phyloP scores from a whole-genome alignment of 2,329 filamentous ascomycete species.

The Colletotrichum australisinense region DNA sequence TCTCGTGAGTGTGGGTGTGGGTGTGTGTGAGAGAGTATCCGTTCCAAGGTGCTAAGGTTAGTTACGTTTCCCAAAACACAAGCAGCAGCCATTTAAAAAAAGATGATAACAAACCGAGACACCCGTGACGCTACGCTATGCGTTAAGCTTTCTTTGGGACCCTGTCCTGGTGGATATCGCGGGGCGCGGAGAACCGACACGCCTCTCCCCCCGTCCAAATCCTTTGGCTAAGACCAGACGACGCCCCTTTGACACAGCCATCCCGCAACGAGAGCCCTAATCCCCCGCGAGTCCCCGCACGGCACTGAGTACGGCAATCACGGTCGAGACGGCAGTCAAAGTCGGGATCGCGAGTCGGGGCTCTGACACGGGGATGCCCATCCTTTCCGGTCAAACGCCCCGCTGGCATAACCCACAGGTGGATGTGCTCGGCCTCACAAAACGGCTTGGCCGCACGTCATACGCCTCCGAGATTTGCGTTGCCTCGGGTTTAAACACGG shows the following conservation, averaged over 20 bases:
- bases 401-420: not conserved
- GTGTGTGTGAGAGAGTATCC: too few species aligned
- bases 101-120: conserved; percentile 4
- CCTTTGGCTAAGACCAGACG: not conserved
- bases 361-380: not conserved
- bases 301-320: conserved; percentile 28
- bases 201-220: not conserved
- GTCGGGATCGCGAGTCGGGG: conserved; percentile 26
- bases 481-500: not conserved
- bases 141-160: conserved; percentile 18
- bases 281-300: conserved; percentile 11
- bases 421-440: not conserved
- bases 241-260: not conserved
- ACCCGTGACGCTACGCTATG: conserved; percentile 1
- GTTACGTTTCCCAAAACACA: not conserved
- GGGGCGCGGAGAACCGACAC: conserved; percentile 1
- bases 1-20: not conserved
- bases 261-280: not conserved
- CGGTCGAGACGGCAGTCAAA: conserved; percentile 16
- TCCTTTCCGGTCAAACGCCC: not conserved
- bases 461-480: not conserved
- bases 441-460: conserved; percentile 19
- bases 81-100: not conserved
- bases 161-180: conserved; percentile 21
- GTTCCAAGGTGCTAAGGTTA: not conserved